Conservation (phyloP, 192 early-diverging fungal genomes). For the Rhizophagus sp. region DNA sequence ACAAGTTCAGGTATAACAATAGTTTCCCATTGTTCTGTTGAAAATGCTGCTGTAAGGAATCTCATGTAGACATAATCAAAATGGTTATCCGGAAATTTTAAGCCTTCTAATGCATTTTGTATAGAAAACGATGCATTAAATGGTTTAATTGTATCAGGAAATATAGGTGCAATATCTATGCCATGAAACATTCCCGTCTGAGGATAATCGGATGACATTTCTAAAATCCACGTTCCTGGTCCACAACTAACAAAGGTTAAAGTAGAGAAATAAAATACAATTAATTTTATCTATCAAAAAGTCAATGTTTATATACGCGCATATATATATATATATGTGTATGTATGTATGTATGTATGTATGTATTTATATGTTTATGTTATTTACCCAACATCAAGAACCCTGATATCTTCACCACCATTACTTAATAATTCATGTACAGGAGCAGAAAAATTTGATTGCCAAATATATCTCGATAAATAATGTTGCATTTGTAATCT, state of each 20-base stretch:
- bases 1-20: conserved; percentile 3
- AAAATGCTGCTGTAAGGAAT: not conserved
- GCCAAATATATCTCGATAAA: conserved; percentile 1
- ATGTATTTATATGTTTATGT: too few species aligned
- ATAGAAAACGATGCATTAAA: conserved; percentile 37
- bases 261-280: too few species aligned
- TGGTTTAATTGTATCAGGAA: conserved; percentile 8
- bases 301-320: too few species aligned
- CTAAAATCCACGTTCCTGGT: not conserved
- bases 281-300: too few species aligned
- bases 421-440: not conserved
- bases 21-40: not conserved
- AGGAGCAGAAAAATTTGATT: conserved; percentile 2
- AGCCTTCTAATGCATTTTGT: conserved; percentile 34
- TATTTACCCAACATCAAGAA: not conserved
- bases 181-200: not conserved
- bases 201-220: not conserved
- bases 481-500: conserved; percentile 14
- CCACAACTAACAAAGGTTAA: not conserved
- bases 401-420: not conserved
- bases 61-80: not conserved
- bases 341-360: too few species aligned
- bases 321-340: too few species aligned
- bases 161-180: not conserved
- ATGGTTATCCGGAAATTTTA: not conserved